Evolutionary conservation across 192 early-diverging fungal species (phyloP), one percentile per base, ranked within the genome.

Genomic region (Hyaloraphidium curvatum): DNA sequence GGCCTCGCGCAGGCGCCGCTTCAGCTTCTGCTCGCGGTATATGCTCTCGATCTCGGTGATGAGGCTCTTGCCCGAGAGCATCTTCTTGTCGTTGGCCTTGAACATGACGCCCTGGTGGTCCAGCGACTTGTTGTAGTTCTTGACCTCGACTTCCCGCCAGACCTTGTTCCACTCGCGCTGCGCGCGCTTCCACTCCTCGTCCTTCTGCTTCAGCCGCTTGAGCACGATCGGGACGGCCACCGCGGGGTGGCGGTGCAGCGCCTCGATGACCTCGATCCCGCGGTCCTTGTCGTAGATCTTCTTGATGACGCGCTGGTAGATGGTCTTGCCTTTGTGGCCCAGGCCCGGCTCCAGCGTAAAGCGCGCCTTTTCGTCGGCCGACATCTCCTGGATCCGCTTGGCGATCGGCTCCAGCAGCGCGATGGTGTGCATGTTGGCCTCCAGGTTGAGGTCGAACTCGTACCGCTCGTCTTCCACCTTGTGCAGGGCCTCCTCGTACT

Each of bases 361-460:
- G 39, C 74, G 70, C 22, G 63, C 52, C 35, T 70, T 71, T 56
- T 97, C 89, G 13, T 95, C 92, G 0, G 64, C 54, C 1, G 70
- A 60, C 91, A 98, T 91, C 27, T 72, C 63, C 56, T 81, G 71
- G 29, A 98, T 83, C 54, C 85, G 74, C 60, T 78, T 78, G 3
- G 78, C 82, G 54, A 98, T 88, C 2, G 91, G 89, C 55, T 91
- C 86, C 48, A 98, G 64, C 27, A 95, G 64, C 3, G 79, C 76
- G 64, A 98, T 98, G 1, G 82, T 81, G 27, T 84, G 77, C 52
- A 89, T 57, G 52, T 95, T 95, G 40, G 91, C 82, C 62, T 95
- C 87, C 52, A 98, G 94, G 65, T 91, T 87, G 62, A 95, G 75
- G 59, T 98, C 92, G 72, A 94, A 95, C 58, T 98, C 95, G 63